Percentiles rank a stretch among this genome's conserved stretches.
Evolutionary conservation across 1,284 basidiomycete genomes (phyloP).

Genomic region (Trametes sp.): DNA sequence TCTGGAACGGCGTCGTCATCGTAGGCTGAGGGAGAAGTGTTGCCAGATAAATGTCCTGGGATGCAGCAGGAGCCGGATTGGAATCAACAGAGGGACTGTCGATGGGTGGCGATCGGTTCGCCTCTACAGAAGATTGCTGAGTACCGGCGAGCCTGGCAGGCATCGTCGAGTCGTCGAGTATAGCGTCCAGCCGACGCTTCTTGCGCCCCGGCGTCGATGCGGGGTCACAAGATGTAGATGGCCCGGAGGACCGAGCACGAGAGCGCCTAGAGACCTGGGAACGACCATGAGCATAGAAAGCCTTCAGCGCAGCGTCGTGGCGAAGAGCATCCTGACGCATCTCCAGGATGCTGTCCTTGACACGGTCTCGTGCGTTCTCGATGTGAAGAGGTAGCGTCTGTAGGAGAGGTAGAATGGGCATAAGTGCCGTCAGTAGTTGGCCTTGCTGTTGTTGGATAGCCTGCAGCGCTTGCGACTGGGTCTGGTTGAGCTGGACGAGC

Average conservation of each 20-base stretch:
- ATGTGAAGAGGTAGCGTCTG: constrained; percentile 65
- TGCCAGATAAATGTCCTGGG: not conserved
- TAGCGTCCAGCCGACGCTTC: constrained; percentile 26
- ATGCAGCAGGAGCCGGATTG: not conserved
- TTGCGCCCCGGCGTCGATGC: constrained; percentile 7
- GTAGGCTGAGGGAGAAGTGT: not conserved
- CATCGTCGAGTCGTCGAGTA: not conserved
- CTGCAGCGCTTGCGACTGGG: constrained; percentile 61
- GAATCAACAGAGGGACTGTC: not conserved
- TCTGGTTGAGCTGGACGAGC: constrained; percentile 36
- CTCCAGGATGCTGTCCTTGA: constrained; percentile 48
- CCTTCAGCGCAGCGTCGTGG: not conserved
- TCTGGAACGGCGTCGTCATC: not conserved
- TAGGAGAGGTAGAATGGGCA: constrained; percentile 63
- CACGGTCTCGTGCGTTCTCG: constrained; percentile 52
- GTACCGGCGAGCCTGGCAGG: not conserved
- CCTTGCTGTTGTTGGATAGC: constrained; percentile 63
- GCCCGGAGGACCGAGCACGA: not conserved
- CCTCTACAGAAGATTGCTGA: not conserved
- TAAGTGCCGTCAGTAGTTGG: constrained; percentile 55
- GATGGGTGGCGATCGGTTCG: not conserved
- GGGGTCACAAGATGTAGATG: not conserved
- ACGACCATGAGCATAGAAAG: not conserved
- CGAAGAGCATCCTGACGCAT: constrained; percentile 6
- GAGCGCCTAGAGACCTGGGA: not conserved